phyloP scores from a whole-genome alignment of 1,139 yeast genomes.

The Hanseniaspora uvarum region DNA sequence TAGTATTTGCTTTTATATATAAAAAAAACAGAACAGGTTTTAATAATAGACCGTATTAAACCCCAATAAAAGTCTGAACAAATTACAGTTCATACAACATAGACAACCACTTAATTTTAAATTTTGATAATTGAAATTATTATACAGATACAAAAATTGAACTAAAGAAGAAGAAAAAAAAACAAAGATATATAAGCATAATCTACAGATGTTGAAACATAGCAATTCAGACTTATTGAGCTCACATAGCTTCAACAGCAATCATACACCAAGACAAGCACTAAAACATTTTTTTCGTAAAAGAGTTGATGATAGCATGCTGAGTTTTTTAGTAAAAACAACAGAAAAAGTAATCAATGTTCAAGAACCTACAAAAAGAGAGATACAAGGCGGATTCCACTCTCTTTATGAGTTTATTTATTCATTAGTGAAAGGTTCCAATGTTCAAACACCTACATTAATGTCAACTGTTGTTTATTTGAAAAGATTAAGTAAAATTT shows the following conservation, averaged over 20 bases:
- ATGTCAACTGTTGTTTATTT: conserved; percentile 85
- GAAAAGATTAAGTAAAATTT: conserved; percentile 58
- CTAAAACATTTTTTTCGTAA: conserved; percentile 12
- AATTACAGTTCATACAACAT: neutral
- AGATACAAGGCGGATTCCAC: conserved; percentile 24
- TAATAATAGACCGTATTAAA: neutral
- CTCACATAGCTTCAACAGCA: neutral
- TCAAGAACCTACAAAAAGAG: conserved; percentile 10
- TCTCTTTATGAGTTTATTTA: conserved; percentile 58
- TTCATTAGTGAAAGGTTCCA: conserved; percentile 62
- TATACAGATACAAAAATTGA: neutral
- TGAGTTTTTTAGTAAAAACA: conserved; percentile 3
- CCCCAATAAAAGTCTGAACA: neutral
- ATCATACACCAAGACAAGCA: conserved; percentile 15
- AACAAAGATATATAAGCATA: neutral
- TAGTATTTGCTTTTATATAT: neutral
- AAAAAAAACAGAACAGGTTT: neutral
- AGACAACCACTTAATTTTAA: neutral
- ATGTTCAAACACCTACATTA: conserved; percentile 88
- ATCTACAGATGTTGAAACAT: neutral
- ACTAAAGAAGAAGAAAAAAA: neutral
- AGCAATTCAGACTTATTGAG: neutral
- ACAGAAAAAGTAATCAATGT: conserved; percentile 15
- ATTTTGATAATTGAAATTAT: neutral
- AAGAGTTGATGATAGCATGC: conserved; percentile 17